Evolutionary conservation across 345 rosid species (phyloP), one percentile per base, ranked within the genome.

Genomic region (Populus davidiana): DNA sequence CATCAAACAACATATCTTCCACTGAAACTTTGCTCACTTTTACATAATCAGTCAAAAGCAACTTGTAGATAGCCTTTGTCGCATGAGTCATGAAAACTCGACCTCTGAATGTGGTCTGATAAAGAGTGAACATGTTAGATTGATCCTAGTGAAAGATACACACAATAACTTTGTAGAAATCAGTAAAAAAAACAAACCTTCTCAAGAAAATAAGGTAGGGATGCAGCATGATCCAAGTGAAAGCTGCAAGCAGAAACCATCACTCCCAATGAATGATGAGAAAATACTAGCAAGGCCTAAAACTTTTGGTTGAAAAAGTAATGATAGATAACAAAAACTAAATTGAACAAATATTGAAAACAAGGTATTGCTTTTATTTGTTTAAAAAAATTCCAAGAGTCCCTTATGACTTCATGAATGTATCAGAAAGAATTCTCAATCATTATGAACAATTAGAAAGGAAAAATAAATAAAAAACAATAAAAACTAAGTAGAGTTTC

Each of bases 191-290:
- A 29, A 79, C 82, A 75, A 81, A 95, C 99, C 97, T 93, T 93
- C 81, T 93, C 98, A 65, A 95, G 88, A 83, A 95, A 93, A 83
- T 95, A 95, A 62, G 99, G 99, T 21, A 95, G 77, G 63, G 98
- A 95, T 43, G 98, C 99, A 75, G 98, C 99, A 84, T 95, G 99
- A 87, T 93, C 99, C 92, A 95, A 87, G 87, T 95, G 99, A 92
- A 95, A 95, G 85, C 99, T 95, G 92, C 91, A 90, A 75, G 67
- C 9, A 44, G 71, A 77, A 78, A 75, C 6, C 39, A 79, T 38
- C 18, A 56, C 70, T 16, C 11, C 18, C 50, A 33, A 59, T n/a
- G 0, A 36, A 23, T 25, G 10, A 63, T 50, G 12, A 35, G 9
- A 39, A 8, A 70, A 75, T 63, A 4, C 18, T 17, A 16, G 56